Base-by-base conservation (phyloP, 345 rosid genomes). In the Arabidopsis arenosa region DNA sequence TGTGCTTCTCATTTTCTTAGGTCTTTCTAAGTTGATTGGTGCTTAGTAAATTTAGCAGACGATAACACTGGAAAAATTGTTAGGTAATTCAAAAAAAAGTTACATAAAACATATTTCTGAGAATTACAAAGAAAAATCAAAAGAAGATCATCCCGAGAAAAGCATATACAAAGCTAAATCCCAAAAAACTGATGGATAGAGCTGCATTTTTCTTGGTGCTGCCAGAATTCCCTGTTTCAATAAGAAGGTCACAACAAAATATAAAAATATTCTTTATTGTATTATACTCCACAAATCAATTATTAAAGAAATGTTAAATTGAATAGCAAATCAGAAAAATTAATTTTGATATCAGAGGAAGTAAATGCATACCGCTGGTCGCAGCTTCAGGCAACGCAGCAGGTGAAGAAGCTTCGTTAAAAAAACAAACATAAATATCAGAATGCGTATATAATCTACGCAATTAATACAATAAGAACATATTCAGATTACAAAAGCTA, bases 141-240 rank as follows among this genome's bases (percentile, higher is more conserved):
- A 23, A 54, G 11, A 55, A 41, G 4, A 33, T 40, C 44, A 71
- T 44, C 32, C 32, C 49, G 5, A 51, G 17, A 52, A 71, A 33
- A 57, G 55, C 76, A 41, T 36, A 72, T 37, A 59, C 45, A 35
- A 71, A 65, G 68, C 55, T 66, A 58, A 72, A 60, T 41, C 68
- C 77, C 30, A 43, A 17, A 11, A 66, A 10, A n/a, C 64, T 53
- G 41, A 39, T 33, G 9, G 55, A 35, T 21, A 63, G 9, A 13
- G 63, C 64, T 72, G 41, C 63, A 14, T 39, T 57, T 48, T 14
- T 47, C 18, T 48, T 28, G 63, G 41, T 66, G 57, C 40, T 43
- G 26, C 2, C 33, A 10, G 73, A 72, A 4, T 45, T 72, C 73
- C 40, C 80, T 72, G 77, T 32, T 78, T 72, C 68, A 72, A 18